phyloP scores from a whole-genome alignment of 2,329 filamentous ascomycete genomes.

The Colletotrichum neosansevieriae region DNA sequence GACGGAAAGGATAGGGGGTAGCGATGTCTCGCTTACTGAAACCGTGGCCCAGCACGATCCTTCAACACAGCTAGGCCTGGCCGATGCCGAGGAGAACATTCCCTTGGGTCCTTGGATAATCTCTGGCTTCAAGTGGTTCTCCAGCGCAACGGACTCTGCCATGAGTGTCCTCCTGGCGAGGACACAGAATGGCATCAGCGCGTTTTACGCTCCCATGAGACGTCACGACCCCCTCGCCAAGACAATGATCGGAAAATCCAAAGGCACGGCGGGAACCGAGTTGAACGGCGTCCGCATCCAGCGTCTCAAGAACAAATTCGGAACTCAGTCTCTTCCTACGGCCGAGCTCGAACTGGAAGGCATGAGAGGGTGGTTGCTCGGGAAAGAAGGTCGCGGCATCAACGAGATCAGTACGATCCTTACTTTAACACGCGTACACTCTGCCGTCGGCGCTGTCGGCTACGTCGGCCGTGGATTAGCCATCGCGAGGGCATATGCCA shows the following conservation, averaged over 20 bases:
- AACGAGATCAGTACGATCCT: conserved; percentile 76
- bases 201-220: conserved; percentile 74
- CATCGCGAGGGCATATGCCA: conserved; percentile 68
- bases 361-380: conserved; percentile 76
- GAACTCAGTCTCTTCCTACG: conserved; percentile 77
- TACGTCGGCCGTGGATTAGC: conserved; percentile 68
- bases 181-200: conserved; percentile 65
- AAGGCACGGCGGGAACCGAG: conserved; percentile 49
- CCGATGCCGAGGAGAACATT: conserved; percentile 44
- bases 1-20: conserved; percentile 78
- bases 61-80: conserved; percentile 42
- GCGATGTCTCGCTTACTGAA: conserved; percentile 76
- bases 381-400: conserved; percentile 74
- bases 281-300: conserved; percentile 78
- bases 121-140: conserved; percentile 80
- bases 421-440: conserved; percentile 74
- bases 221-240: conserved; percentile 44
- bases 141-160: conserved; percentile 73
- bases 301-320: conserved; percentile 79
- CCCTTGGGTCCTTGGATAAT: conserved; percentile 70
- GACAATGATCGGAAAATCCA: conserved; percentile 43
- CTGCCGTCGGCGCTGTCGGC: conserved; percentile 64
- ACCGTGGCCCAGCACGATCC: conserved; percentile 60
- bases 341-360: conserved; percentile 75
- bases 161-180: conserved; percentile 75